Conservation (phyloP, 2,329 filamentous ascomycete species). For the Volutella citrinella region DNA sequence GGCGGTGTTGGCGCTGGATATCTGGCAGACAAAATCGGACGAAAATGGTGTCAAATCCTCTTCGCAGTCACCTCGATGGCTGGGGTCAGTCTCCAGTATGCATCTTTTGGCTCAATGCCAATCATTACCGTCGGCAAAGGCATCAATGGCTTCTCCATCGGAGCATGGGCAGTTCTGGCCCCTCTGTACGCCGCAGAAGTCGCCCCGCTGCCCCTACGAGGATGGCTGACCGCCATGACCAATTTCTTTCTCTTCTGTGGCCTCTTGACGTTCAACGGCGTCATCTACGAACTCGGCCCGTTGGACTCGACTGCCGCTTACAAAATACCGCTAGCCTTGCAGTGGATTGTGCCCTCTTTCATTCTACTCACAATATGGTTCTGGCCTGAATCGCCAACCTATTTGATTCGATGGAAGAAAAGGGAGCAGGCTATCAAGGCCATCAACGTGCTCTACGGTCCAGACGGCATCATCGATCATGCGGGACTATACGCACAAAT, state of each 20-base stretch:
- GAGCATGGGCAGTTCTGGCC: constrained; percentile 5
- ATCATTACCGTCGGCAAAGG: constrained; percentile 6
- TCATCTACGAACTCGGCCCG: constrained; percentile 4
- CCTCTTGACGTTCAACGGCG: constrained; percentile 3
- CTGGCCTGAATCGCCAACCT: constrained; percentile 3
- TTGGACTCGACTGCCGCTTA: constrained; percentile 2
- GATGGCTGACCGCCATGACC: constrained; percentile 9
- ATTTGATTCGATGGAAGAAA: not conserved
- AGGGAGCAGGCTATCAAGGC: constrained; percentile 1
- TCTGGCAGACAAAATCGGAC: constrained; percentile 4
- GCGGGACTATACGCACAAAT: constrained; percentile 1
- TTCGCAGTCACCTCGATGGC: constrained; percentile 6
- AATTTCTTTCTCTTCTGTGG: constrained; percentile 8
- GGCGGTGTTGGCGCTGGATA: constrained; percentile 4
- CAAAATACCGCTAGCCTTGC: constrained; percentile 5
- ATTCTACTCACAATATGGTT: constrained; percentile 4
- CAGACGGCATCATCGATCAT: not conserved
- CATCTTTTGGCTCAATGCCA: constrained; percentile 2
- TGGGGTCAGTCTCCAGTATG: constrained; percentile 6
- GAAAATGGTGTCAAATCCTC: constrained; percentile 6
- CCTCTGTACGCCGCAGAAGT: constrained; percentile 6
- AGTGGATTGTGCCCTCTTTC: constrained; percentile 2
- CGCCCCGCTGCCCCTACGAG: constrained; percentile 4
- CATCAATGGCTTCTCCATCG: constrained; percentile 6
- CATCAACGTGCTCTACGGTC: constrained; percentile 1